A percentile compares a stretch with the other conserved stretches of the same genome.
Conservation (phyloP, 257 asterid genomes). For the Voacanga thouarsii region DNA sequence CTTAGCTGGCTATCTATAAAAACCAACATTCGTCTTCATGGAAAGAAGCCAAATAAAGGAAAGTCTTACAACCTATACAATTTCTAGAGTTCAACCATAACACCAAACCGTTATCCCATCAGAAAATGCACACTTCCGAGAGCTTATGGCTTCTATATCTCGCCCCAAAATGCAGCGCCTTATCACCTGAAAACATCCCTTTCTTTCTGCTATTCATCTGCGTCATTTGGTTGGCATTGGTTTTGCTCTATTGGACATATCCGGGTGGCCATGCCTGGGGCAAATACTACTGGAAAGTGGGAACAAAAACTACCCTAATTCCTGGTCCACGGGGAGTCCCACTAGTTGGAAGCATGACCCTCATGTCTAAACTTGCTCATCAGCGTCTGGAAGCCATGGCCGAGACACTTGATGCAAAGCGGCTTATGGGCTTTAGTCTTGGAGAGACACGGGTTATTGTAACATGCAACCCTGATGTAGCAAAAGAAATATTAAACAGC, state of each 20-base stretch:
- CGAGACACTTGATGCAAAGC: slow-evolving; percentile 30
- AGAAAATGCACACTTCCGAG: background rate
- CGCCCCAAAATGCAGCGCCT: background rate
- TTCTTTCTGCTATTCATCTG: background rate
- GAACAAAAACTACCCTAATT: slow-evolving; percentile 14
- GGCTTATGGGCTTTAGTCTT: slow-evolving; percentile 68
- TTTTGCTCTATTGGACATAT: slow-evolving; percentile 3
- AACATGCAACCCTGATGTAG: slow-evolving; percentile 45
- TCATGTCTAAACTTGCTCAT: slow-evolving; percentile 59
- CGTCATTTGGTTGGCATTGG: background rate
- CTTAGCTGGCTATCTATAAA: background rate
- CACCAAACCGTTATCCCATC: background rate
- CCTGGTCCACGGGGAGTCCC: slow-evolving; percentile 70
- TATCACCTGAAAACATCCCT: slow-evolving; percentile 1
- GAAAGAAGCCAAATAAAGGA: background rate
- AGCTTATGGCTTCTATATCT: slow-evolving; percentile 5
- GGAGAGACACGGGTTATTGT: slow-evolving; percentile 62
- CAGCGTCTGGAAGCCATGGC: slow-evolving; percentile 42
- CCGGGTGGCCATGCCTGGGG: slow-evolving; percentile 20
- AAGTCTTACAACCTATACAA: background rate
- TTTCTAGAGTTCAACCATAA: background rate
- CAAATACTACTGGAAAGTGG: background rate
- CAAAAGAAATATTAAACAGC: slow-evolving; percentile 49
- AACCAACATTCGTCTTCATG: background rate
- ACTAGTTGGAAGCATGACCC: slow-evolving; percentile 40